Conservation (phyloP, 441 rosid genomes). For the Isatis lusitanica region DNA sequence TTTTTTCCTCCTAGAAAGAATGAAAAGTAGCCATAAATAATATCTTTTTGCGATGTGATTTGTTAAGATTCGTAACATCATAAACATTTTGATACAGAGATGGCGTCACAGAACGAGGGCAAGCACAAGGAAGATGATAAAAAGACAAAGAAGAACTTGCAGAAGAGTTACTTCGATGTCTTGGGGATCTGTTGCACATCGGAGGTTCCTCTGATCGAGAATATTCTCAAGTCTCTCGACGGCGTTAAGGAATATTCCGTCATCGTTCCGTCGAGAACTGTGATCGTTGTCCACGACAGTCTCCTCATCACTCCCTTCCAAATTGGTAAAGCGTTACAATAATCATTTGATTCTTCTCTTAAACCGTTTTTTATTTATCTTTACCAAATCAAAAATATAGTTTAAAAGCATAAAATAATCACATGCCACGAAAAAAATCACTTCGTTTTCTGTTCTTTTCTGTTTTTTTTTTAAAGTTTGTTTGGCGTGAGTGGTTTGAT, state of each 20-base stretch:
- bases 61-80: neutral
- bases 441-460: neutral
- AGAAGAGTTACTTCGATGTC: slow-evolving; percentile 88
- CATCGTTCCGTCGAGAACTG: slow-evolving; percentile 78
- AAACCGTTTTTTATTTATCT: neutral
- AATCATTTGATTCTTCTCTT: neutral
- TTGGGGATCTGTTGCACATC: slow-evolving; percentile 87
- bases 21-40: neutral
- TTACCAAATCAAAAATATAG: neutral
- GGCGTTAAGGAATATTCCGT: slow-evolving; percentile 73
- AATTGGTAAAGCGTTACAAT: slow-evolving; percentile 55
- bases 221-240: slow-evolving; percentile 58
- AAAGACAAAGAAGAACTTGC: slow-evolving; percentile 35
- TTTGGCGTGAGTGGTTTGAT: slow-evolving; percentile 13
- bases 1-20: neutral
- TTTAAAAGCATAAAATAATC: neutral
- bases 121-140: slow-evolving; percentile 24
- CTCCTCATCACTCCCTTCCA: slow-evolving; percentile 65
- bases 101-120: slow-evolving; percentile 15
- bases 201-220: slow-evolving; percentile 74
- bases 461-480: neutral
- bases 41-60: neutral
- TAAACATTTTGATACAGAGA: neutral
- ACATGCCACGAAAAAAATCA: neutral
- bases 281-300: slow-evolving; percentile 79